These are phyloP conservation scores for Microcos paniculata DNA, from an alignment of 345 rosid genomes.

Conservation along the genomic window DNA sequence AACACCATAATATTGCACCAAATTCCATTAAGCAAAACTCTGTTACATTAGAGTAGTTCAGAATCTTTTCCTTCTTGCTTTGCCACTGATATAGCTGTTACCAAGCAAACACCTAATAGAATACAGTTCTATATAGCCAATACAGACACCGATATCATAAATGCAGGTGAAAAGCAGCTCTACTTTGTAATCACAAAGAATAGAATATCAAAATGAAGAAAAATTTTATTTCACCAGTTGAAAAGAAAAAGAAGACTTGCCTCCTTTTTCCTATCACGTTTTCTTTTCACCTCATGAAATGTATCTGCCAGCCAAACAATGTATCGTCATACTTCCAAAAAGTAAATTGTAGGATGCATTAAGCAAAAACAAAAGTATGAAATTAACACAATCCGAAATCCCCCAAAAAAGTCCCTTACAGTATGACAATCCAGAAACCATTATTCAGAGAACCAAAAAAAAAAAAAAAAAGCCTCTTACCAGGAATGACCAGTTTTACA, in stretches of 20 bases:
- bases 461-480: background rate
- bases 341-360: background rate
- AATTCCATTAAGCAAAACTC: background rate
- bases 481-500: background rate
- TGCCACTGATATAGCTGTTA: background rate
- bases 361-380: background rate
- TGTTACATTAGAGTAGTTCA: background rate
- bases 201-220: background rate
- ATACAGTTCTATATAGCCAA: background rate
- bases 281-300: constrained; percentile 85
- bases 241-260: constrained; percentile 34
- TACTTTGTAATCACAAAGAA: no score
- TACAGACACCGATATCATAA: background rate
- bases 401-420: background rate
- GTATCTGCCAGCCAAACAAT: constrained; percentile 57
- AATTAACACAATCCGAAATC: background rate
- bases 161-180: background rate
- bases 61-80: background rate
- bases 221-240: background rate
- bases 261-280: constrained; percentile 65
- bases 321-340: background rate
- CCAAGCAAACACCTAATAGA: background rate
- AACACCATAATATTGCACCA: background rate
- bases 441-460: background rate
- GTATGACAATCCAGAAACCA: background rate